Evolutionary conservation across 2,329 filamentous ascomycete species (phyloP).

Genomic region (Zarea fungicola): DNA sequence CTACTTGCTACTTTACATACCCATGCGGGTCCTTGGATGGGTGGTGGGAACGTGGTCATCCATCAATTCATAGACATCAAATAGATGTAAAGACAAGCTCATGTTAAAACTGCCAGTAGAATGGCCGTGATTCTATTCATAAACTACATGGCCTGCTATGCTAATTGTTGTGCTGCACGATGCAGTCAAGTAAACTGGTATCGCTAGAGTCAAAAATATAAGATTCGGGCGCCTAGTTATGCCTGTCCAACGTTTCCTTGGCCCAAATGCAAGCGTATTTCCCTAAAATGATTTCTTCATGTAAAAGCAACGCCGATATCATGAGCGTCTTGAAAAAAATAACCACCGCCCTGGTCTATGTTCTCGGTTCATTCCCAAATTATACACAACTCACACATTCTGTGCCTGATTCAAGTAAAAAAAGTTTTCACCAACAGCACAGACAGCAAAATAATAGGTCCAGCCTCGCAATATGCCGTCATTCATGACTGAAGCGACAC

Average conservation of each 20-base stretch:
- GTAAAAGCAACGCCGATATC: slow-evolving; percentile 9
- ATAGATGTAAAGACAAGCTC: background rate
- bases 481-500: slow-evolving; percentile 38
- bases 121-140: slow-evolving; percentile 1
- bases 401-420: background rate
- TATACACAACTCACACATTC: slow-evolving; percentile 7
- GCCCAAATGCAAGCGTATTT: slow-evolving; percentile 1
- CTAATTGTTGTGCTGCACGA: background rate
- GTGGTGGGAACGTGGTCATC: no score
- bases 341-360: background rate
- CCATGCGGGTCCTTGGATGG: background rate
- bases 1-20: background rate
- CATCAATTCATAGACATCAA: no score
- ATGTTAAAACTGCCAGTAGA: background rate
- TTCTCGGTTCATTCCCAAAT: background rate
- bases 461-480: slow-evolving; percentile 1
- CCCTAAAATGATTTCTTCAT: slow-evolving; percentile 6
- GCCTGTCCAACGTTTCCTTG: background rate
- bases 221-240: background rate
- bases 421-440: background rate
- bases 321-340: slow-evolving; percentile 7
- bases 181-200: background rate
- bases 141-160: background rate
- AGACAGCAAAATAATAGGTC: background rate
- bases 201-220: background rate